A percentile compares a stretch with the other conserved stretches of the same genome.
phyloP scores from a whole-genome alignment of 768 basidiomycete genomes.

The Mycena crocata region DNA sequence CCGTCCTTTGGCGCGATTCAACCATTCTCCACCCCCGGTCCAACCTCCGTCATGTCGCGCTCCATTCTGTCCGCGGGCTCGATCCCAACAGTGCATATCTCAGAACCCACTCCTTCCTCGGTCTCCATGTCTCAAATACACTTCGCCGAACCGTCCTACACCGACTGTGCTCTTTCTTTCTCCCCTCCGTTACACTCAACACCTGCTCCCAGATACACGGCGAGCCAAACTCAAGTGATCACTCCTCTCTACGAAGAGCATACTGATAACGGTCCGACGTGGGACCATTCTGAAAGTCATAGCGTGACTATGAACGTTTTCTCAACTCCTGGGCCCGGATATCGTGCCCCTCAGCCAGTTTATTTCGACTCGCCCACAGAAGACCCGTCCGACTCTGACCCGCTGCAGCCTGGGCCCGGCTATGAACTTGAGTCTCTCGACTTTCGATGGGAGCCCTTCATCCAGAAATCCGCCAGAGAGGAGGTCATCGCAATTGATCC shows the following conservation, averaged over 20 bases:
- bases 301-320: conserved; percentile 38
- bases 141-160: not conserved
- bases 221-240: not conserved
- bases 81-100: not conserved
- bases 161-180: not conserved
- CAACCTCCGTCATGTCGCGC: conserved; percentile 31
- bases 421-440: conserved; percentile 58
- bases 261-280: conserved; percentile 31
- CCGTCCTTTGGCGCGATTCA: not conserved
- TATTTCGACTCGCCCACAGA: conserved; percentile 67
- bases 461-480: conserved; percentile 41
- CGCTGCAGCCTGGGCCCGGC: conserved; percentile 43
- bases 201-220: not conserved
- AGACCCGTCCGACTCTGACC: conserved; percentile 57
- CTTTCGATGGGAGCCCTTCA: conserved; percentile 69
- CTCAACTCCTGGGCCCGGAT: conserved; percentile 63
- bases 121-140: not conserved
- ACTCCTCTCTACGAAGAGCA: conserved; percentile 29
- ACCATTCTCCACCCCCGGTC: conserved; percentile 44
- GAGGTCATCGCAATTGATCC: conserved; percentile 1
- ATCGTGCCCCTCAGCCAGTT: conserved; percentile 46
- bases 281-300: conserved; percentile 26
- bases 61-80: conserved; percentile 1
- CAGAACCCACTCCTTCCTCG: not conserved
- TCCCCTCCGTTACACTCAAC: conserved; percentile 1